A percentile compares a stretch with the other conserved stretches of the same genome.
These are phyloP conservation scores for Rutstroemia sydowiana DNA, from an alignment of 2,329 filamentous ascomycete genomes.

Conservation along the genomic window DNA sequence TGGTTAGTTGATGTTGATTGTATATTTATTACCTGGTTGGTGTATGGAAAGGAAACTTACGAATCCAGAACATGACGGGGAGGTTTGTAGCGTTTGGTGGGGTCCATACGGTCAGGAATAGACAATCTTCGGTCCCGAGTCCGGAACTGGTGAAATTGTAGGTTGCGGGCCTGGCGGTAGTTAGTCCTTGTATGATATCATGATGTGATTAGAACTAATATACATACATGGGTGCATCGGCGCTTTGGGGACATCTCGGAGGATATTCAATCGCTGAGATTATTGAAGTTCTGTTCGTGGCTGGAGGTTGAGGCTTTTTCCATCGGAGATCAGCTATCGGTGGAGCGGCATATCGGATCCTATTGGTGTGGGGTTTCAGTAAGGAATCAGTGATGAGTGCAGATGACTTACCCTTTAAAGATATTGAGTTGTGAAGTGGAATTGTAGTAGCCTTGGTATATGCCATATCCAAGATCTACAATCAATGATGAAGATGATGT, in stretches of 20 bases:
- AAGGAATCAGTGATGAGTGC: no score
- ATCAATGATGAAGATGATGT: background rate
- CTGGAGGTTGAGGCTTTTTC: slow-evolving; percentile 32
- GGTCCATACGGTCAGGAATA: slow-evolving; percentile 32
- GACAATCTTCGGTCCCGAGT: slow-evolving; percentile 29
- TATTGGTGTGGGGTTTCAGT: no score
- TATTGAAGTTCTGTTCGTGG: slow-evolving; percentile 15
- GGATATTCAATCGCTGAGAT: slow-evolving; percentile 26
- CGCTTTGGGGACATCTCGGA: slow-evolving; percentile 31
- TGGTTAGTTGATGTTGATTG: slow-evolving; percentile 26
- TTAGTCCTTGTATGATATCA: background rate
- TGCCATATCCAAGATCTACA: slow-evolving; percentile 40
- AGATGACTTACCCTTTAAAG: slow-evolving; percentile 40
- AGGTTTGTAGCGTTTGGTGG: slow-evolving; percentile 33
- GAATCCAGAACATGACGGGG: slow-evolving; percentile 36
- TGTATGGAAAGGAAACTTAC: slow-evolving; percentile 10
- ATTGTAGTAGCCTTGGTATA: slow-evolving; percentile 38
- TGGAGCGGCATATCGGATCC: slow-evolving; percentile 36
- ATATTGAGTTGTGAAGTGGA: slow-evolving; percentile 34
- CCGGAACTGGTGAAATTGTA: slow-evolving; percentile 12
- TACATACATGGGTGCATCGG: slow-evolving; percentile 7
- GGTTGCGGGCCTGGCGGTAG: background rate
- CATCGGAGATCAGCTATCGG: slow-evolving; percentile 37
- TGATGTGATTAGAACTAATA: background rate
- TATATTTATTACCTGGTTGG: no score